Conservation (phyloP, 1,284 basidiomycete genomes). For the Apiotrichum brassicae region DNA sequence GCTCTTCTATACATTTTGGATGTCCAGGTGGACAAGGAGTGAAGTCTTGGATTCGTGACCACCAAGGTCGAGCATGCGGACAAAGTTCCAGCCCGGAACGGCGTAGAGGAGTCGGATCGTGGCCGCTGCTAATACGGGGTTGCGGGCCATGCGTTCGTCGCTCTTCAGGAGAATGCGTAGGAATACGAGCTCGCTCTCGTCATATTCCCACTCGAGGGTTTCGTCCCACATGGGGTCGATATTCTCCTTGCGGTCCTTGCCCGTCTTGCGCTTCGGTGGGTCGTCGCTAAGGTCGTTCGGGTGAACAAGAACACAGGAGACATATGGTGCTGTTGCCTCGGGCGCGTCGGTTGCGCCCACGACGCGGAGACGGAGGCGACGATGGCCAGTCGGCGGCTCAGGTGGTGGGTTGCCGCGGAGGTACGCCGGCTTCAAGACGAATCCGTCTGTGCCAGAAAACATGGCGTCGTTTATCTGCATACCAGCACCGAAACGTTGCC, state of each 20-base stretch:
- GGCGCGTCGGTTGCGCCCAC: constrained; percentile 14
- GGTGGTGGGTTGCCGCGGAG: constrained; percentile 11
- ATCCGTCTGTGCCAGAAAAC: constrained; percentile 79
- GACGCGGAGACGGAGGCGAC: constrained; percentile 9
- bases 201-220: constrained; percentile 64
- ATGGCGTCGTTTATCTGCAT: constrained; percentile 79
- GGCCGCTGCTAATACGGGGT: constrained; percentile 8
- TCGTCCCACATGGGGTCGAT: constrained; percentile 69
- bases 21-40: constrained; percentile 9
- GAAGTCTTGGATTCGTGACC: constrained; percentile 10
- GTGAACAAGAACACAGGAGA: constrained; percentile 15
- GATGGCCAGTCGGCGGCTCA: background rate
- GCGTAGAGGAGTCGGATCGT: constrained; percentile 14
- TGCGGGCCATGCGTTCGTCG: constrained; percentile 13
- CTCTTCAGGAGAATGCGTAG: constrained; percentile 17
- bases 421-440: constrained; percentile 73
- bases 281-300: constrained; percentile 9
- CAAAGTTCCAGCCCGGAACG: constrained; percentile 10
- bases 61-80: constrained; percentile 11
- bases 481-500: constrained; percentile 80
- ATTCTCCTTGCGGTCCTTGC: background rate
- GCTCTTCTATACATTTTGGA: constrained; percentile 3
- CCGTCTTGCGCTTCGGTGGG: constrained; percentile 19
- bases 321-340: constrained; percentile 5
- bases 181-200: constrained; percentile 31